phyloP scores from a whole-genome alignment of 305 asterid species.

The Withania somnifera region DNA sequence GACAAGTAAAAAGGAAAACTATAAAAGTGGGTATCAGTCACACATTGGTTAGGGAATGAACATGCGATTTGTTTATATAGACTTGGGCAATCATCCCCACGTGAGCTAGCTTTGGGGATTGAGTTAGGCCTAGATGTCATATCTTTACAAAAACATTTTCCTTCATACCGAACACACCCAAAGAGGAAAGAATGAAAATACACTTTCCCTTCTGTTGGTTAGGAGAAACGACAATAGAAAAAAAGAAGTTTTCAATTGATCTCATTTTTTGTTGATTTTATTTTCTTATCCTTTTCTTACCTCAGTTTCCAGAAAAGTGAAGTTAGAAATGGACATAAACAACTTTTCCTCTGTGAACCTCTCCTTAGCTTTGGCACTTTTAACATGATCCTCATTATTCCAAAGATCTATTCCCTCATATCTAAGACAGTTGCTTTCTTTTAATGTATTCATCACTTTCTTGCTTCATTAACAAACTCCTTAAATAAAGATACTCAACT shows the following conservation, averaged over 20 bases:
- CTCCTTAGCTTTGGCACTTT: background rate
- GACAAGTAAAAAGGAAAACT: no score
- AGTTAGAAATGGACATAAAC: background rate
- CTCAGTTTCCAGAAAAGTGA: background rate
- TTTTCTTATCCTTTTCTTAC: background rate
- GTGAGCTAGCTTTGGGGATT: no score
- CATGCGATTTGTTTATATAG: no score
- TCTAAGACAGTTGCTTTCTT: background rate
- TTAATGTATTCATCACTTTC: background rate
- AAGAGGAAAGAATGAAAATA: background rate
- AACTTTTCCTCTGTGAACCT: background rate
- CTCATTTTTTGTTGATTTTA: background rate
- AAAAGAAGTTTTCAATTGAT: background rate
- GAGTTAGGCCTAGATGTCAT: no score
- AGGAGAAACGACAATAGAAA: background rate
- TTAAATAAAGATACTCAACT: background rate
- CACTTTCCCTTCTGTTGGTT: background rate
- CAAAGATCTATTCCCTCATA: background rate
- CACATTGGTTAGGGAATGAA: no score
- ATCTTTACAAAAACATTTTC: no score
- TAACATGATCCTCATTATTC: background rate
- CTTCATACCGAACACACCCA: no score
- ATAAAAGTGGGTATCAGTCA: no score
- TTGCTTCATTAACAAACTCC: conserved; percentile 1
- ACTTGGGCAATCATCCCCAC: no score